These are phyloP conservation scores for Straminergon stramineum DNA, from an alignment of 225 moss, liverwort and hornwort species.

Conservation along the genomic window DNA sequence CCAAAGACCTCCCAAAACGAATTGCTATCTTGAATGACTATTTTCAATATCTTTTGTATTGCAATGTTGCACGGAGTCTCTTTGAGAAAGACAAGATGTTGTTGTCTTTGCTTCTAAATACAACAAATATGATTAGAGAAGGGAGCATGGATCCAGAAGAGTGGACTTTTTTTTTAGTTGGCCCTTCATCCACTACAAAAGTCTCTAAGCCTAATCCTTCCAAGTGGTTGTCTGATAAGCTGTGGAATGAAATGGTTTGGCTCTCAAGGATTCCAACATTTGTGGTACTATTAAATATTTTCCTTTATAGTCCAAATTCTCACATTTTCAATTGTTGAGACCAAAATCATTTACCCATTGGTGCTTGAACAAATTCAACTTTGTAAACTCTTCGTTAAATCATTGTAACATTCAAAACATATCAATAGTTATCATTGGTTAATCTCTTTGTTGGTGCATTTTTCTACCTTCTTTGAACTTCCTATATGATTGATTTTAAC, in stretches of 20 bases:
- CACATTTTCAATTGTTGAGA: neutral
- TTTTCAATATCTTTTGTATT: slow-evolving; percentile 65
- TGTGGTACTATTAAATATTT: slow-evolving; percentile 1
- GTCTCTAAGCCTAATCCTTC: slow-evolving; percentile 23
- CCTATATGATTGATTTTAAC: too few relatives aligned
- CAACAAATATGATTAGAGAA: slow-evolving; percentile 37
- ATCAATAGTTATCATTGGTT: too few relatives aligned
- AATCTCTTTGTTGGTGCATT: neutral
- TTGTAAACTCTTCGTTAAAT: neutral
- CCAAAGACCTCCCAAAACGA: slow-evolving; percentile 27
- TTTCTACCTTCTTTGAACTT: neutral
- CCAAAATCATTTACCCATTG: neutral
- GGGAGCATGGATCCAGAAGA: slow-evolving; percentile 32
- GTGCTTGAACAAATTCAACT: neutral
- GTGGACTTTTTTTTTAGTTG: slow-evolving; percentile 46
- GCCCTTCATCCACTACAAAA: slow-evolving; percentile 37
- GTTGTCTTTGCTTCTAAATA: slow-evolving; percentile 50
- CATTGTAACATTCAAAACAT: neutral
- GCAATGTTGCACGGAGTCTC: slow-evolving; percentile 58
- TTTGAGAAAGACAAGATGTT: slow-evolving; percentile 83
- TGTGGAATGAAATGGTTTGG: slow-evolving; percentile 63
- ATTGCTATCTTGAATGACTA: slow-evolving; percentile 36
- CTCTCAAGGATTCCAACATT: slow-evolving; percentile 36
- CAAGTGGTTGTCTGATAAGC: slow-evolving; percentile 39
- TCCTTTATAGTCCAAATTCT: neutral